These are phyloP conservation scores for Onygenales sp. DNA, from an alignment of 2,329 filamentous ascomycete genomes.

Conservation along the genomic window DNA sequence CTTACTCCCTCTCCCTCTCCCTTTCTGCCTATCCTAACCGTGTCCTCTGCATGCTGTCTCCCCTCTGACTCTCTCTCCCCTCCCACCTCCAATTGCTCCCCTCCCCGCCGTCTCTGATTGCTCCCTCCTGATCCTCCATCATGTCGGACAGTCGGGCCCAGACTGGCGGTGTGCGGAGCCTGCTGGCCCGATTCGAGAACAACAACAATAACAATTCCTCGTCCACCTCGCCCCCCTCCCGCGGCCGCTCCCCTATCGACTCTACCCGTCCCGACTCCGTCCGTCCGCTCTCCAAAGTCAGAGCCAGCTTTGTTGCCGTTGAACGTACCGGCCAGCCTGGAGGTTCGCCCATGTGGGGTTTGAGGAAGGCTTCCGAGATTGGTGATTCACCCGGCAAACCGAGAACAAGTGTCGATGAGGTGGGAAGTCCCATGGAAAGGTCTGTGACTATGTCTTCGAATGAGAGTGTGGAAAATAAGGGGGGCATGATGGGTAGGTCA, in stretches of 20 bases:
- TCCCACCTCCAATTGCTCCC: neutral
- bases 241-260: slow-evolving; percentile 57
- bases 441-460: slow-evolving; percentile 7
- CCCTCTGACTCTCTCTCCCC: neutral
- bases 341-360: slow-evolving; percentile 30
- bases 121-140: slow-evolving; percentile 5
- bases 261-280: slow-evolving; percentile 35
- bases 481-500: neutral
- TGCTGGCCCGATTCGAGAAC: slow-evolving; percentile 72
- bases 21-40: neutral
- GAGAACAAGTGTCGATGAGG: slow-evolving; percentile 23
- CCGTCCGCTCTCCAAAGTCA: slow-evolving; percentile 63
- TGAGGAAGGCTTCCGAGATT: slow-evolving; percentile 30
- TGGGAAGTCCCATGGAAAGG: slow-evolving; percentile 17
- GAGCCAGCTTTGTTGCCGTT: slow-evolving; percentile 65
- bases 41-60: neutral
- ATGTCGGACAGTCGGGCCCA: slow-evolving; percentile 13
- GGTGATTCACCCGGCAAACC: slow-evolving; percentile 21
- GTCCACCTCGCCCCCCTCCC: slow-evolving; percentile 54
- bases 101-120: neutral
- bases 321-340: slow-evolving; percentile 40
- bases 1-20: slow-evolving; percentile 1
- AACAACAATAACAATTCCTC: slow-evolving; percentile 55
- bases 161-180: slow-evolving; percentile 59
- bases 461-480: slow-evolving; percentile 3